These are phyloP conservation scores for Fusarium sp. DNA, from an alignment of 2,329 filamentous ascomycete species.

Conservation along the genomic window DNA sequence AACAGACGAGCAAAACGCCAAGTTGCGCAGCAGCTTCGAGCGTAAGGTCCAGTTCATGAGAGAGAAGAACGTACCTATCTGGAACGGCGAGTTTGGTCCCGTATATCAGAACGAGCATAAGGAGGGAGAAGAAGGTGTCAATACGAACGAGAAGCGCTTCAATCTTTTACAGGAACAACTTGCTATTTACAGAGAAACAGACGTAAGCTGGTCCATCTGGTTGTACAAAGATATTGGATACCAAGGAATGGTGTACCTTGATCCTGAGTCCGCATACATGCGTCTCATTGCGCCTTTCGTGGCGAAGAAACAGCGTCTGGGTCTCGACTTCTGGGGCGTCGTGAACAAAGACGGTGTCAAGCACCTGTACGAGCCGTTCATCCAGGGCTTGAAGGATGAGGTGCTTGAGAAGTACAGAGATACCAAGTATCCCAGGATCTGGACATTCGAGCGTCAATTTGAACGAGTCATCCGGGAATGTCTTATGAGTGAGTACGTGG, in stretches of 20 bases:
- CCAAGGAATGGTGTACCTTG: conserved; percentile 65
- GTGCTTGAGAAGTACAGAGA: conserved; percentile 56
- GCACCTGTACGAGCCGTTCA: conserved; percentile 53
- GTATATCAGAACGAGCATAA: conserved; percentile 55
- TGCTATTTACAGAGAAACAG: conserved; percentile 48
- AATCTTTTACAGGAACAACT: conserved; percentile 56
- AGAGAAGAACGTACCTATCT: conserved; percentile 54
- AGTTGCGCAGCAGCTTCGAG: conserved; percentile 54
- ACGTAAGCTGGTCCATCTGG: conserved; percentile 69
- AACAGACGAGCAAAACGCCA: conserved; percentile 55
- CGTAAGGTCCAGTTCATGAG: conserved; percentile 59
- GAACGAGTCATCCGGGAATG: conserved; percentile 56
- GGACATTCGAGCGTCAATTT: conserved; percentile 63
- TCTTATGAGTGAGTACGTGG: conserved; percentile 60
- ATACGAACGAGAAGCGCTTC: conserved; percentile 55
- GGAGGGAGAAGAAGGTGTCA: conserved; percentile 52
- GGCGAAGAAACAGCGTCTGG: conserved; percentile 64
- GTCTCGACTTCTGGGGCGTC: conserved; percentile 66
- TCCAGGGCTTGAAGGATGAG: conserved; percentile 56
- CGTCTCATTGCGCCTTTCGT: conserved; percentile 62
- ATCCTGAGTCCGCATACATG: conserved; percentile 61
- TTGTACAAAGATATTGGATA: conserved; percentile 68
- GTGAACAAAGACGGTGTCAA: conserved; percentile 46
- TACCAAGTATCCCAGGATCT: conserved; percentile 60
- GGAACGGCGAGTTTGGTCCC: conserved; percentile 65